Percentiles rank a stretch among this genome's conserved stretches.
These are phyloP conservation scores for Herpotrichia juniperi DNA, from an alignment of 2,329 filamentous ascomycete species.

Conservation along the genomic window DNA sequence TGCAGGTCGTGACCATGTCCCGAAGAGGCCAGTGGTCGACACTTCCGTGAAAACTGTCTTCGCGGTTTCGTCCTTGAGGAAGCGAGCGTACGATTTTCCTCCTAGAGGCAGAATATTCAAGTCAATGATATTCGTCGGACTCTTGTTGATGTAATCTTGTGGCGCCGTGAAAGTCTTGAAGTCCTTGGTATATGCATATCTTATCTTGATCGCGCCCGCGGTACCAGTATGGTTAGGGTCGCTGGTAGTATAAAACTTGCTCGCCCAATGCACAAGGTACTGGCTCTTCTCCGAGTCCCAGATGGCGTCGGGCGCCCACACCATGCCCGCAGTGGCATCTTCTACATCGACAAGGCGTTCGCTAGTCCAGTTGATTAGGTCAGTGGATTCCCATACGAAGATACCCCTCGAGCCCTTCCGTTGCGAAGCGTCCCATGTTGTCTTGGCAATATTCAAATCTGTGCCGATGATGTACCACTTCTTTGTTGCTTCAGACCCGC, in stretches of 20 bases:
- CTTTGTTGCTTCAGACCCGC: constrained; percentile 53
- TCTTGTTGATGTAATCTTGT: constrained; percentile 57
- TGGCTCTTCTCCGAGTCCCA: constrained; percentile 56
- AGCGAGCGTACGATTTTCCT: constrained; percentile 55
- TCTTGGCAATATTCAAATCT: constrained; percentile 60
- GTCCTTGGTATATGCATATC: constrained; percentile 62
- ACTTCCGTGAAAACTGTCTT: constrained; percentile 61
- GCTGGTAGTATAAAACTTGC: constrained; percentile 52
- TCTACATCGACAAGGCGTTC: constrained; percentile 60
- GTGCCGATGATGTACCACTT: constrained; percentile 65
- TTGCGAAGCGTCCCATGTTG: constrained; percentile 60
- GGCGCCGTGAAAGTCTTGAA: constrained; percentile 60
- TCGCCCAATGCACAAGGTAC: constrained; percentile 59
- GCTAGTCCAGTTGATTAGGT: constrained; percentile 57
- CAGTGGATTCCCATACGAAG: constrained; percentile 62
- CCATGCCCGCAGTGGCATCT: constrained; percentile 61
- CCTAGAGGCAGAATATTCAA: constrained; percentile 61
- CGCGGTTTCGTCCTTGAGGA: constrained; percentile 61
- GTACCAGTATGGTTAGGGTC: constrained; percentile 58
- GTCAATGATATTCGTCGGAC: constrained; percentile 59
- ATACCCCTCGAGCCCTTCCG: constrained; percentile 59
- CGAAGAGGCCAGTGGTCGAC: constrained; percentile 57
- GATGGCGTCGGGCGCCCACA: constrained; percentile 64
- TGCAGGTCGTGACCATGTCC: constrained; percentile 58
- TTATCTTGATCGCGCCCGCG: constrained; percentile 52